phyloP scores from a whole-genome alignment of 2,329 filamentous ascomycete species.

The Fusarium sp. region DNA sequence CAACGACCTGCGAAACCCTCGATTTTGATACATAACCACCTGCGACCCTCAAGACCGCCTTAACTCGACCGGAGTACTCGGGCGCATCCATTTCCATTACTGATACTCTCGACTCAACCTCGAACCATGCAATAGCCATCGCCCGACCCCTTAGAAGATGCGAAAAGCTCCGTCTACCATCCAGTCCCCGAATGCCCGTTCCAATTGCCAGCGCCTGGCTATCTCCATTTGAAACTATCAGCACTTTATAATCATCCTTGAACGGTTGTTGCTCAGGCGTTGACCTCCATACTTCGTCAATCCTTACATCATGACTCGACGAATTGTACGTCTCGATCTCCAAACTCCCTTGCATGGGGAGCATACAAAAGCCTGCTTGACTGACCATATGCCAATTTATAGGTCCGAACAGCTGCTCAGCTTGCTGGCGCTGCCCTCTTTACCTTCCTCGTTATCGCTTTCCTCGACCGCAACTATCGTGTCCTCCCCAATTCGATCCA shows the following conservation, averaged over 20 bases:
- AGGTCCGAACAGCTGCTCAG: slow-evolving; percentile 79
- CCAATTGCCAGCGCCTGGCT: slow-evolving; percentile 23
- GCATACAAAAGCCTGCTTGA: neutral
- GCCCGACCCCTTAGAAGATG: slow-evolving; percentile 42
- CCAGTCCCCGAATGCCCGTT: slow-evolving; percentile 39
- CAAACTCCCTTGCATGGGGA: neutral
- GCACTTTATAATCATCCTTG: slow-evolving; percentile 7
- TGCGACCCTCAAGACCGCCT: slow-evolving; percentile 1
- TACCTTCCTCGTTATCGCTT: slow-evolving; percentile 77
- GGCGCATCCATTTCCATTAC: slow-evolving; percentile 3
- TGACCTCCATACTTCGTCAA: slow-evolving; percentile 11
- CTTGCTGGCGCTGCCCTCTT: slow-evolving; percentile 73
- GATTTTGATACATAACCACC: neutral
- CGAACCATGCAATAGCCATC: slow-evolving; percentile 44
- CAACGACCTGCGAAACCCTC: slow-evolving; percentile 6
- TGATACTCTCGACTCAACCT: neutral
- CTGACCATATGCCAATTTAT: slow-evolving; percentile 12
- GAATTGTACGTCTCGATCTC: slow-evolving; percentile 48
- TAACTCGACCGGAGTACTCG: neutral
- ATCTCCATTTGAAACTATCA: slow-evolving; percentile 34
- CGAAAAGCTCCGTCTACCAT: slow-evolving; percentile 39
- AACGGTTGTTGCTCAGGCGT: neutral
- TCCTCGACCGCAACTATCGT: slow-evolving; percentile 89
- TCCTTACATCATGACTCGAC: slow-evolving; percentile 50
- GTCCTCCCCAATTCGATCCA: slow-evolving; percentile 88